A percentile compares a stretch with the other conserved stretches of the same genome.
These are phyloP conservation scores for Wilcoxina mikolae DNA, from an alignment of 495 filamentous ascomycete genomes.

Conservation along the genomic window DNA sequence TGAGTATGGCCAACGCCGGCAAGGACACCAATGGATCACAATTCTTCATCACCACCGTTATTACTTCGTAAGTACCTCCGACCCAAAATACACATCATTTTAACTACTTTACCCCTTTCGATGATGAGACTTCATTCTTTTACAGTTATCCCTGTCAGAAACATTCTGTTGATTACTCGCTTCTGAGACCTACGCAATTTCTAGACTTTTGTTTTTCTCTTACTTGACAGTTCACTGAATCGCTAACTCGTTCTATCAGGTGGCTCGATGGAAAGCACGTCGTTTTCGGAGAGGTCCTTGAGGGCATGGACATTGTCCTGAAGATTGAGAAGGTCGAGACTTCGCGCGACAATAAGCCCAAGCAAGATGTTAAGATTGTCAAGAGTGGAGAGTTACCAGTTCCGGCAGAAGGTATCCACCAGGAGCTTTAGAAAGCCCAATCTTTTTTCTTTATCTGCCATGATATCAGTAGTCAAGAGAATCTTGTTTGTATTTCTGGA, in stretches of 20 bases:
- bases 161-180: constrained; percentile 7
- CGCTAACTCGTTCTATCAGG: constrained; percentile 32
- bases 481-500: too few relatives aligned
- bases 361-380: constrained; percentile 62
- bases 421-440: constrained; percentile 61
- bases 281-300: constrained; percentile 80
- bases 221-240: too few relatives aligned
- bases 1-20: constrained; percentile 94
- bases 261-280: constrained; percentile 86
- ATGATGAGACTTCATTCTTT: constrained; percentile 9
- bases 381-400: constrained; percentile 88
- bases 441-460: constrained; percentile 20
- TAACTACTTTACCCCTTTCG: neutral
- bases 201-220: neutral
- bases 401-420: constrained; percentile 92
- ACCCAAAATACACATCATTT: neutral
- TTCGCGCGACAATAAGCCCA: constrained; percentile 56
- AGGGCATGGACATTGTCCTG: constrained; percentile 81
- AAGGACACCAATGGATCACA: constrained; percentile 97
- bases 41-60: constrained; percentile 88
- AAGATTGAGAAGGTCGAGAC: constrained; percentile 73
- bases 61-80: constrained; percentile 50
- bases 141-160: constrained; percentile 15
- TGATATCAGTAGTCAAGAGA: neutral
- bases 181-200: constrained; percentile 5